Percentiles rank a stretch among this genome's conserved stretches.
Evolutionary conservation across 148 eudicot genomes (phyloP).

Genomic region (Camellia granthamiana): DNA sequence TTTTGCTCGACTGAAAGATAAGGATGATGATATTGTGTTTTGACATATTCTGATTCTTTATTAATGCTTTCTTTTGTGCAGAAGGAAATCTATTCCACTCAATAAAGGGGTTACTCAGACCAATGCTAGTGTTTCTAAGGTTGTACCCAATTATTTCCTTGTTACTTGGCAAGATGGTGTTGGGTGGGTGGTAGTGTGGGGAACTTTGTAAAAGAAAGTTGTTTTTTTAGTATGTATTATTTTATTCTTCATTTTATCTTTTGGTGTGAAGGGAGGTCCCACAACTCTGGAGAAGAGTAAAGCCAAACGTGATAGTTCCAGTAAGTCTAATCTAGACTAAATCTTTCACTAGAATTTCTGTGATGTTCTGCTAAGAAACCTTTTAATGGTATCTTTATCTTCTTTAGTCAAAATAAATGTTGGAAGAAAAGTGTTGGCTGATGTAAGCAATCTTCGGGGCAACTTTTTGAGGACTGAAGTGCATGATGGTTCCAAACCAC

Average conservation of each 20-base stretch:
- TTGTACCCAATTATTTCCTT: slow-evolving; percentile 10
- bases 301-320: slow-evolving; percentile 25
- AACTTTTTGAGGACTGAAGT: slow-evolving; percentile 28
- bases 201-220: not conserved
- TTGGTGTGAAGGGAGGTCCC: slow-evolving; percentile 23
- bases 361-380: not conserved
- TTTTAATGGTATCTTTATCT: not conserved
- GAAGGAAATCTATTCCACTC: slow-evolving; percentile 25
- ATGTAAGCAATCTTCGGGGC: slow-evolving; percentile 61
- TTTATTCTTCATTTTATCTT: not conserved
- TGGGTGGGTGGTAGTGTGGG: not conserved
- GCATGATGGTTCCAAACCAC: slow-evolving; percentile 33
- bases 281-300: slow-evolving; percentile 30
- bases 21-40: not conserved
- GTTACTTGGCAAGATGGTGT: not conserved
- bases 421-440: slow-evolving; percentile 66
- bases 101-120: slow-evolving; percentile 17
- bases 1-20: not conserved
- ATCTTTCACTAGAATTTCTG: not conserved
- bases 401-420: slow-evolving; percentile 33
- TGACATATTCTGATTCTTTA: not conserved
- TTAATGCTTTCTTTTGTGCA: slow-evolving; percentile 9
- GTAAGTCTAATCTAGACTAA: slow-evolving; percentile 24
- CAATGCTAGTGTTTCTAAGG: slow-evolving; percentile 30
- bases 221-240: not conserved